Conservation (phyloP, 495 filamentous ascomycete genomes). For the Penicillium roqueforti region DNA sequence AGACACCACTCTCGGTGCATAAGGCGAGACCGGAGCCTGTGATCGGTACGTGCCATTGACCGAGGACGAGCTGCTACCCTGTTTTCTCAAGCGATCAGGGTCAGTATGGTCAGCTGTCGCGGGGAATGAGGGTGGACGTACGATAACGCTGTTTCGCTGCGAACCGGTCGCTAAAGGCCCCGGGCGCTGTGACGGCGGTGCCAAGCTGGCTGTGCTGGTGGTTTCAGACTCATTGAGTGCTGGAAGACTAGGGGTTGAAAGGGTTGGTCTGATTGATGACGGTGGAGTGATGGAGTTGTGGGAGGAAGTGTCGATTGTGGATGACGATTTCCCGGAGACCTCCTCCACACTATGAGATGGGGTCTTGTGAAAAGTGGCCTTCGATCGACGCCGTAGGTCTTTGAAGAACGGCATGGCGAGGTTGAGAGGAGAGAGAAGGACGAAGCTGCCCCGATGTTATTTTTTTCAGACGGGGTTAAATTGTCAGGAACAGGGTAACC, state of each 20-base stretch:
- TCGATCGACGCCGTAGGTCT: conserved; percentile 69
- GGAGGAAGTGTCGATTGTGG: conserved; percentile 57
- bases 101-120: not conserved
- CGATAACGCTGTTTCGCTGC: conserved; percentile 50
- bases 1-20: conserved; percentile 72
- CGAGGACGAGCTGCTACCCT: conserved; percentile 46
- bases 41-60: conserved; percentile 48
- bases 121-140: conserved; percentile 23
- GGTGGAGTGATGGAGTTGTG: conserved; percentile 55
- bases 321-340: conserved; percentile 56
- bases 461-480: not conserved
- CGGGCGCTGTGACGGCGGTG: conserved; percentile 40
- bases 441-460: not conserved
- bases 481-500: conserved; percentile 30
- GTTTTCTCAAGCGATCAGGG: not conserved
- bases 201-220: conserved; percentile 26
- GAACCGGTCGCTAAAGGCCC: conserved; percentile 39
- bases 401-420: conserved; percentile 64
- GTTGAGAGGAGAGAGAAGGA: conserved; percentile 1
- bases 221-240: conserved; percentile 45
- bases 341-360: conserved; percentile 49
- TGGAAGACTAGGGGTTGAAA: conserved; percentile 51
- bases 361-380: conserved; percentile 58
- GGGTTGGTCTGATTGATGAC: conserved; percentile 54
- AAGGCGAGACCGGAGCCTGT: conserved; percentile 61